phyloP scores from a whole-genome alignment of 2,329 filamentous ascomycete genomes.

The Epichloe sp. region DNA sequence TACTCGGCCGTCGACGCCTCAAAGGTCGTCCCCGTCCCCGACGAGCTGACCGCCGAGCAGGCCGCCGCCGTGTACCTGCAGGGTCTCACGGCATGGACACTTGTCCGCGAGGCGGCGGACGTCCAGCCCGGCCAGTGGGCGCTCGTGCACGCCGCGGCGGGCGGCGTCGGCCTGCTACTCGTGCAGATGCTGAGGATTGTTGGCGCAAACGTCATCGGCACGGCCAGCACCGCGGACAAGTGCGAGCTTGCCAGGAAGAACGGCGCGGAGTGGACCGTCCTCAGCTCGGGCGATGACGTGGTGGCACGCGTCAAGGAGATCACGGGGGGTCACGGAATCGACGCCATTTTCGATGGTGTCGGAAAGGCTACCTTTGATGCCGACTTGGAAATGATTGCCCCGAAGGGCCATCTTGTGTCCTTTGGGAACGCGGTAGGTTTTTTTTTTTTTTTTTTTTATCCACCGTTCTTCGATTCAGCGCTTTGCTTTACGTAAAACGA shows the following conservation, averaged over 20 bases:
- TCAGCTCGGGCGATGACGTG: conserved; percentile 50
- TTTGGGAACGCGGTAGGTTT: conserved; percentile 64
- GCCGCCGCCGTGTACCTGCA: conserved; percentile 64
- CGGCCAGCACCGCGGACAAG: conserved; percentile 63
- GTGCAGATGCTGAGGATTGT: conserved; percentile 60
- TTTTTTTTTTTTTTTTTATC: no score
- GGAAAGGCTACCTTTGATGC: conserved; percentile 76
- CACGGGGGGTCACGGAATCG: conserved; percentile 59
- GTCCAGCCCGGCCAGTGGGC: conserved; percentile 70
- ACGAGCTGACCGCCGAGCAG: conserved; percentile 42
- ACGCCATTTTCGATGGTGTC: conserved; percentile 75
- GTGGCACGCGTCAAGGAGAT: conserved; percentile 50
- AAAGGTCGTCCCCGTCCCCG: conserved; percentile 50
- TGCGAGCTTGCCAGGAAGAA: conserved; percentile 52
- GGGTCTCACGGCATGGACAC: conserved; percentile 68
- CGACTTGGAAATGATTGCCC: conserved; percentile 57
- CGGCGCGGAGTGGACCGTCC: conserved; percentile 57
- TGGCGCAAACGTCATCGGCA: conserved; percentile 69
- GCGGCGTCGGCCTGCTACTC: conserved; percentile 65
- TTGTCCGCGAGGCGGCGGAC: conserved; percentile 63
- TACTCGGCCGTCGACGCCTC: conserved; percentile 39
- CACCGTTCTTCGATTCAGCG: no score
- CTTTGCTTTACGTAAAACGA: no score
- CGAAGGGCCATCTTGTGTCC: conserved; percentile 64
- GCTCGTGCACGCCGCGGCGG: conserved; percentile 74